These are phyloP conservation scores for Dendrobium chrysotoxum DNA, from an alignment of 106 monocot species.

Conservation along the genomic window DNA sequence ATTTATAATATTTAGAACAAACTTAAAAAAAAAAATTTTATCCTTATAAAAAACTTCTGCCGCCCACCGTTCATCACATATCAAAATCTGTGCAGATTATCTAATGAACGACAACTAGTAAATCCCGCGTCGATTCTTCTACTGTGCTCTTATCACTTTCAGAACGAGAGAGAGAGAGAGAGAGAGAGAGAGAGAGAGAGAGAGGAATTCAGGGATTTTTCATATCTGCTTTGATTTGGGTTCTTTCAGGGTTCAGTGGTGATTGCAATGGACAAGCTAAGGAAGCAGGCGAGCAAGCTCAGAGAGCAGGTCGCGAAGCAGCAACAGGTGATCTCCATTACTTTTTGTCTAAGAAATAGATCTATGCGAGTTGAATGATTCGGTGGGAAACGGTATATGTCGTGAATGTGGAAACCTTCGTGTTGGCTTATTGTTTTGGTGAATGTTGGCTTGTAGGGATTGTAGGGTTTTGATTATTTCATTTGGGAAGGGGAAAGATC, in stretches of 20 bases:
- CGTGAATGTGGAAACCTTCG: not conserved
- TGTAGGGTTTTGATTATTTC: not conserved
- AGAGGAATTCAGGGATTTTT: not conserved
- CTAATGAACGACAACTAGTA: no score
- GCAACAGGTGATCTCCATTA: constrained; percentile 39
- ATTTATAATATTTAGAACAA: no score
- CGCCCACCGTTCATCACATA: no score
- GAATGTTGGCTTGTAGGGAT: not conserved
- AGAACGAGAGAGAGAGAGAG: not conserved
- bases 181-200: not conserved
- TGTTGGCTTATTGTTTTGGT: not conserved
- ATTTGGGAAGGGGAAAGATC: not conserved
- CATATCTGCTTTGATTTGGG: not conserved
- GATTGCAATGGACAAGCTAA: constrained; percentile 46
- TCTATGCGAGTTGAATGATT: not conserved
- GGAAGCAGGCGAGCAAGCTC: constrained; percentile 62
- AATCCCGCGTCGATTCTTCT: not conserved
- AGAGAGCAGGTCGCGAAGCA: constrained; percentile 70
- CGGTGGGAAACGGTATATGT: not conserved
- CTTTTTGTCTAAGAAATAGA: not conserved
- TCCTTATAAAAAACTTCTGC: no score
- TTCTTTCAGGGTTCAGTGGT: not conserved
- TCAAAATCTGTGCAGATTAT: no score
- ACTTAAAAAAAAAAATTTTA: no score
- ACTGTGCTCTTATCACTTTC: not conserved